Evolutionary conservation across 208 protist genomes (phyloP).

Genomic region (Trypanosoma melophagium): DNA sequence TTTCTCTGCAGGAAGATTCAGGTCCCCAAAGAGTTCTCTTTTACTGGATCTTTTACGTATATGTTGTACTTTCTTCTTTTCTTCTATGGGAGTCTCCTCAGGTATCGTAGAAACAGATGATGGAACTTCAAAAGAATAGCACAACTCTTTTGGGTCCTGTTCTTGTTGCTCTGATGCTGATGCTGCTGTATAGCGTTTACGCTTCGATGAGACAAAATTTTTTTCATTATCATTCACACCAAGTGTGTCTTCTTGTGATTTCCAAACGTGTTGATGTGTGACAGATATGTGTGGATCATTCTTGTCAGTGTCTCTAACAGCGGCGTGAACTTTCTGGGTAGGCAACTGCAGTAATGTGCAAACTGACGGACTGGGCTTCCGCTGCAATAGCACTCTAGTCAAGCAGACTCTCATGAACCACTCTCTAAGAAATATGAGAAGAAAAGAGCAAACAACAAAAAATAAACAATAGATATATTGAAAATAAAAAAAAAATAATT

Average conservation of each 20-base stretch:
- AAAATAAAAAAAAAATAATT: constrained; percentile 15
- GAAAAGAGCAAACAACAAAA: constrained; percentile 1
- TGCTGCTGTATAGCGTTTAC: too few relatives aligned
- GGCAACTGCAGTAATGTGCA: too few relatives aligned
- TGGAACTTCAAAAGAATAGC: neutral
- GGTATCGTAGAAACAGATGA: too few relatives aligned
- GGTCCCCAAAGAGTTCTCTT: neutral
- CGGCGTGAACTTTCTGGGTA: too few relatives aligned
- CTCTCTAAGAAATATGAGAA: neutral
- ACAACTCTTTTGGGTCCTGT: neutral
- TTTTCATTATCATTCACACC: too few relatives aligned
- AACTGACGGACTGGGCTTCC: too few relatives aligned
- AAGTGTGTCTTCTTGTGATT: too few relatives aligned
- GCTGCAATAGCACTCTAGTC: neutral
- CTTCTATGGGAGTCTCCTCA: neutral
- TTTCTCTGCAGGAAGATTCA: constrained; percentile 37
- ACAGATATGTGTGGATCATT: too few relatives aligned
- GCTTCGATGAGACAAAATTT: neutral
- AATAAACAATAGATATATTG: constrained; percentile 20
- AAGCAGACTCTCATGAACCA: neutral
- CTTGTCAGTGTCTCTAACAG: too few relatives aligned
- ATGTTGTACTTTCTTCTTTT: neutral
- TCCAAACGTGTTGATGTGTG: too few relatives aligned
- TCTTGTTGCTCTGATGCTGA: neutral
- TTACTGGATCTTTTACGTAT: neutral